A percentile compares a stretch with the other conserved stretches of the same genome.
Evolutionary conservation across 2,329 filamentous ascomycete species (phyloP).

Genomic region (Arthrinium phaeospermum): DNA sequence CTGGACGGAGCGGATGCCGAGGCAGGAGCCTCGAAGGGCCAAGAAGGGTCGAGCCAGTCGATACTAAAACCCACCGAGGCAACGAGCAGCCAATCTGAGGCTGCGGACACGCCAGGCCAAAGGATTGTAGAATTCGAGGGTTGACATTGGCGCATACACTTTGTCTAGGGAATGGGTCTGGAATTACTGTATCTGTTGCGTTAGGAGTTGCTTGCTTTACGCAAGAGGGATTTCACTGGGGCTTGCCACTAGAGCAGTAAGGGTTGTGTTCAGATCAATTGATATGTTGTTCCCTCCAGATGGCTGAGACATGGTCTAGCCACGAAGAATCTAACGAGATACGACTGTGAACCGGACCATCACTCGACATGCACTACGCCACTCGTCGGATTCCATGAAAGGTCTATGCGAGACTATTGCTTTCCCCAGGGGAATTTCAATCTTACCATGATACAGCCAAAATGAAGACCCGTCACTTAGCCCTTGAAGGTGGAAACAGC

Average conservation of each 20-base stretch:
- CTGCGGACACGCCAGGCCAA: constrained; percentile 39
- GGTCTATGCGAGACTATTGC: neutral
- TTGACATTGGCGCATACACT: constrained; percentile 30
- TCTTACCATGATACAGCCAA: neutral
- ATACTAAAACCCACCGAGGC: constrained; percentile 34
- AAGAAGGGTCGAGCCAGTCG: constrained; percentile 37
- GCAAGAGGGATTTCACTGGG: constrained; percentile 5
- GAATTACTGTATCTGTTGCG: constrained; percentile 33
- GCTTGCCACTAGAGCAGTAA: constrained; percentile 27
- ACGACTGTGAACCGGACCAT: neutral
- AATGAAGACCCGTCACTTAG: no score
- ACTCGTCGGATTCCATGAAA: neutral
- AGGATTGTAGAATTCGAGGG: constrained; percentile 55
- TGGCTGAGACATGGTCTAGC: constrained; percentile 31
- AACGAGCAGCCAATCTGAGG: constrained; percentile 30
- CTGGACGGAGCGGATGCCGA: constrained; percentile 77
- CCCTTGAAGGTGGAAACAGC: neutral
- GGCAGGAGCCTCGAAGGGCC: constrained; percentile 54
- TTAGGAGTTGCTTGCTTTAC: constrained; percentile 27
- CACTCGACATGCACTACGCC: neutral
- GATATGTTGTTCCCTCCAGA: constrained; percentile 21
- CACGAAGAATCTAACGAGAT: constrained; percentile 27
- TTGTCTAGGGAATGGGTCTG: constrained; percentile 31
- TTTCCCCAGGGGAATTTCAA: neutral
- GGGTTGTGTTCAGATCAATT: constrained; percentile 31